Evolutionary conservation across 2,329 filamentous ascomycete genomes (phyloP), one percentile per base, ranked within the genome.

Genomic region (Calonectria pteridis): DNA sequence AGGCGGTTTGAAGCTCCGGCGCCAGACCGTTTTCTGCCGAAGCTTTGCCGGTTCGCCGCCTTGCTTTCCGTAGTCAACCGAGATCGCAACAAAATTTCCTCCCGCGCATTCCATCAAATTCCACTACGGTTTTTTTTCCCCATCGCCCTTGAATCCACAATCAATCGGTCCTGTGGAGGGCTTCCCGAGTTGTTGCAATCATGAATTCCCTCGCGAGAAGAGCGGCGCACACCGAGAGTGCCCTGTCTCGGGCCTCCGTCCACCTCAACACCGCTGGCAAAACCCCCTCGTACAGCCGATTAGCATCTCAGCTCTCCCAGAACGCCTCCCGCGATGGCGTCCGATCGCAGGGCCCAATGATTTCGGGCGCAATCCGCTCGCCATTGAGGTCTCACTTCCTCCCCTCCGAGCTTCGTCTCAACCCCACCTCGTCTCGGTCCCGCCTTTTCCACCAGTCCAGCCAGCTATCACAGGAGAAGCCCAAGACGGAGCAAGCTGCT

Each of bases 201-300:
- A 90, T 90, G 89, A 87, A 85, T 79, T 85, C 86, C 72, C 79
- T 89, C 71, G 83, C 85, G 78, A 86, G 81, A 85, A 87, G 85
- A 84, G 86, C 81, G 69, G 79, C 77, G 53, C 83, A 84, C 76
- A 83, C 87, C 77, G 83, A 87, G 75, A 83, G 83, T 77, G 84
- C 84, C 77, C 81, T 88, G 53, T 82, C 84, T 23, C 83, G 87
- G 81, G 84, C 84, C 67, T 84, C 86, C 76, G 81, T 84, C 71
- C 84, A 85, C 63, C 77, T 74, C 75, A 72, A 84, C 68, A 83
- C 85, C 69, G 80, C 84, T 76, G 83, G 86, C 82, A 87, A 85
- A 84, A 86, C 86, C 67, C 87, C 88, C 70, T 86, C 87, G 28
- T 88, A 87, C 77, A 83, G 85, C 80, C 86, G 88, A 84, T 85